These are phyloP conservation scores for Leccinum fallax DNA, from an alignment of 1,284 basidiomycete genomes.

Conservation along the genomic window DNA sequence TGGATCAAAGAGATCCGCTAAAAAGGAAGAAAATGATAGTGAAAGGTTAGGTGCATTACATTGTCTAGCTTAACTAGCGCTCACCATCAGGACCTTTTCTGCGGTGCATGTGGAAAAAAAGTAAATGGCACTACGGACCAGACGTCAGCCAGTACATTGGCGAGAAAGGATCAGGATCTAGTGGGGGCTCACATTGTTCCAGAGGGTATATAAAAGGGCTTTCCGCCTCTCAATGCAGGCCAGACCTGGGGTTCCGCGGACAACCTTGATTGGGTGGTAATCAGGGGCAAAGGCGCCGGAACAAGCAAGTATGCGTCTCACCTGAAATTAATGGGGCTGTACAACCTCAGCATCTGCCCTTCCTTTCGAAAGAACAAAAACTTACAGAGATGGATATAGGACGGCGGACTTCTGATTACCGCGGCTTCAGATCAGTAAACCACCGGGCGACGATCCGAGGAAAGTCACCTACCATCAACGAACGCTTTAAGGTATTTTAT, in stretches of 20 bases:
- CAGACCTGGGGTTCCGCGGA: slow-evolving; percentile 22
- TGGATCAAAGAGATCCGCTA: slow-evolving; percentile 50
- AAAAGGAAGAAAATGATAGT: background rate
- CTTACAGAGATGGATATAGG: slow-evolving; percentile 61
- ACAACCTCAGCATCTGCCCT: background rate
- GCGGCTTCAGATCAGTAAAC: slow-evolving; percentile 2
- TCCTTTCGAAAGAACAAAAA: background rate
- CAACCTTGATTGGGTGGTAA: slow-evolving; percentile 29
- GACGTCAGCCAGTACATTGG: background rate
- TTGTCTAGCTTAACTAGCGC: background rate
- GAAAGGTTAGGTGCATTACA: background rate
- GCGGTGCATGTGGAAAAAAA: slow-evolving; percentile 39
- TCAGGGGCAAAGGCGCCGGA: slow-evolving; percentile 5
- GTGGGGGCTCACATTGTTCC: slow-evolving; percentile 18
- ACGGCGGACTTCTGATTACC: slow-evolving; percentile 53
- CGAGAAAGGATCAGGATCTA: background rate
- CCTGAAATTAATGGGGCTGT: slow-evolving; percentile 51
- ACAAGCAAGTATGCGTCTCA: slow-evolving; percentile 15
- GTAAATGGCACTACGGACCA: slow-evolving; percentile 23
- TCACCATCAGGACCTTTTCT: slow-evolving; percentile 40
- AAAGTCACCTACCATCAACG: slow-evolving; percentile 50
- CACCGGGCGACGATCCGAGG: background rate
- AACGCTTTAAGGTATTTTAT: slow-evolving; percentile 62
- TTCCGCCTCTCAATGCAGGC: slow-evolving; percentile 24
- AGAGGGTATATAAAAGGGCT: slow-evolving; percentile 28